These are phyloP conservation scores for Truncatella angustata DNA, from an alignment of 2,329 filamentous ascomycete genomes.

Conservation along the genomic window DNA sequence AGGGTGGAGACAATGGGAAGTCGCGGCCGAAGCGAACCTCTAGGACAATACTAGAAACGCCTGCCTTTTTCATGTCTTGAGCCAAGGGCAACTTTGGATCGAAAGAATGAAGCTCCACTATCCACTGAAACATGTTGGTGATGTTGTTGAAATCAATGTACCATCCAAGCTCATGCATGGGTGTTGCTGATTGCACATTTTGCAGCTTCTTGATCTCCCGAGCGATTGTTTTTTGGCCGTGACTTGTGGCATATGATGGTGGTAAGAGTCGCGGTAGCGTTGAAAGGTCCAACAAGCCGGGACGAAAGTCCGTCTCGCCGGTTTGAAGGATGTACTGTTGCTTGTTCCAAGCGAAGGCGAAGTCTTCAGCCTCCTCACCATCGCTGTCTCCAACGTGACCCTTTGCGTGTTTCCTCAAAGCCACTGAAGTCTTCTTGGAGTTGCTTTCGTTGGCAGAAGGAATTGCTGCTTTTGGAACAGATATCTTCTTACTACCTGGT, in stretches of 20 bases:
- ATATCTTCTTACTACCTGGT: slow-evolving; percentile 8
- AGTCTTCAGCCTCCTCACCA: slow-evolving; percentile 39
- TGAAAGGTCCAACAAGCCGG: slow-evolving; percentile 62
- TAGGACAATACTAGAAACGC: slow-evolving; percentile 67
- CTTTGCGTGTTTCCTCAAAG: slow-evolving; percentile 11
- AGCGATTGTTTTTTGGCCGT: slow-evolving; percentile 61
- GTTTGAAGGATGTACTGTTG: slow-evolving; percentile 10
- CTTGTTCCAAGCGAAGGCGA: slow-evolving; percentile 30
- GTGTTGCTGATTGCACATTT: slow-evolving; percentile 59
- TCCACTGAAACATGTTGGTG: slow-evolving; percentile 84
- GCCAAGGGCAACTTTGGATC: slow-evolving; percentile 67
- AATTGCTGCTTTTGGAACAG: slow-evolving; percentile 33
- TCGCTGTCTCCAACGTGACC: slow-evolving; percentile 39
- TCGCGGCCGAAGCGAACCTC: slow-evolving; percentile 78
- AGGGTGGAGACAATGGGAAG: slow-evolving; percentile 78
- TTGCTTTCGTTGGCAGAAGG: slow-evolving; percentile 15
- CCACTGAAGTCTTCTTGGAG: neutral
- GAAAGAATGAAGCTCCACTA: slow-evolving; percentile 85
- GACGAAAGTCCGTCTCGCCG: slow-evolving; percentile 52
- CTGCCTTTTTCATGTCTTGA: slow-evolving; percentile 65
- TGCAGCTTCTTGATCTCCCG: slow-evolving; percentile 64
- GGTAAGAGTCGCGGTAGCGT: slow-evolving; percentile 63
- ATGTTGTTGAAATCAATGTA: slow-evolving; percentile 69
- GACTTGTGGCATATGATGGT: slow-evolving; percentile 62
- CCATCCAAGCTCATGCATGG: slow-evolving; percentile 73